phyloP scores from a whole-genome alignment of 2,329 filamentous ascomycete genomes.

The Claviceps pazoutovae region DNA sequence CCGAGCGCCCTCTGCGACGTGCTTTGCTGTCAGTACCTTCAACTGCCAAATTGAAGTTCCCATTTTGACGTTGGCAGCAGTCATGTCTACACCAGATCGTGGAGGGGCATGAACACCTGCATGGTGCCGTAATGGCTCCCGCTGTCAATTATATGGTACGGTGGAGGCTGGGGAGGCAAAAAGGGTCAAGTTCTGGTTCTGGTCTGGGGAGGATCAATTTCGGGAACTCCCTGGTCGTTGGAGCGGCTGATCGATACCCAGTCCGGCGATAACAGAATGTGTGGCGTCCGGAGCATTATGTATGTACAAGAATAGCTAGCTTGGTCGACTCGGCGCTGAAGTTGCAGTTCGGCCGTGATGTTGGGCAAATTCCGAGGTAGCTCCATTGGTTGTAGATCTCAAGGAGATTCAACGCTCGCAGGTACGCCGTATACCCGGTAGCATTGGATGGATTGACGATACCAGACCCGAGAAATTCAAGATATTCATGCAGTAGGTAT shows the following conservation, averaged over 20 bases:
- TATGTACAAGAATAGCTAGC: not conserved
- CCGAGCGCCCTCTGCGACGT: not conserved
- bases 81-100: not conserved
- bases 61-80: not conserved
- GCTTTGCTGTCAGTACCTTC: not conserved
- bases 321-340: not conserved
- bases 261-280: not conserved
- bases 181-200: not conserved
- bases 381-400: not conserved
- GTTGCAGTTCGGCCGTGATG: not conserved
- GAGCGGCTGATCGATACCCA: not conserved
- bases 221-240: not conserved
- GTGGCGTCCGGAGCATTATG: not conserved
- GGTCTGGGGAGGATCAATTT: not conserved
- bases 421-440: not conserved
- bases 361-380: not conserved
- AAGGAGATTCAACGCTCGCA: not conserved
- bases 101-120: not conserved
- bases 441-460: not conserved
- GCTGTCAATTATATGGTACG: not conserved
- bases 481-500: not conserved
- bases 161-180: too few species aligned
- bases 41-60: not conserved
- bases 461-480: not conserved
- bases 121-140: conserved; percentile 2